Evolutionary conservation across 352 stramenopile genomes (phyloP).

Genomic region (Albugo candida): DNA sequence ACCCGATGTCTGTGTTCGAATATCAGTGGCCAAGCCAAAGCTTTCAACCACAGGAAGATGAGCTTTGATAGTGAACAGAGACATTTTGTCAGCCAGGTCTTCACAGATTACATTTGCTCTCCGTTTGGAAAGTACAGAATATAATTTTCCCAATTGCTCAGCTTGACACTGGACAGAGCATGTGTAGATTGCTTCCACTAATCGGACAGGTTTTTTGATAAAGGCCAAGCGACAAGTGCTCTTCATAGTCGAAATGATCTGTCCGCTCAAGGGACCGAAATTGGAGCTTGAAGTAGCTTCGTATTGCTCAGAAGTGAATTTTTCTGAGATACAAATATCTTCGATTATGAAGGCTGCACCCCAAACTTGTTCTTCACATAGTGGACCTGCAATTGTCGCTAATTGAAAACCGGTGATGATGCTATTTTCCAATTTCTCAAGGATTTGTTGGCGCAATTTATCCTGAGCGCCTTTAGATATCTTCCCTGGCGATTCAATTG

Average conservation of each 20-base stretch:
- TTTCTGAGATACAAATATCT: constrained; percentile 36
- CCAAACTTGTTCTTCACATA: constrained; percentile 83
- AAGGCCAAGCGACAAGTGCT: constrained; percentile 51
- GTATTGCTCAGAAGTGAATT: background rate
- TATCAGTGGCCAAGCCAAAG: constrained; percentile 83
- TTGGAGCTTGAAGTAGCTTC: constrained; percentile 6
- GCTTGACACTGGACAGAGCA: constrained; percentile 76
- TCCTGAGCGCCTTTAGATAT: background rate
- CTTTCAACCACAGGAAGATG: constrained; percentile 89
- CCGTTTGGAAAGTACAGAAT: constrained; percentile 85
- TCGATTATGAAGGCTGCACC: constrained; percentile 80
- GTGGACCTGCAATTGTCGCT: constrained; percentile 49
- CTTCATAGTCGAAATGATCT: constrained; percentile 68
- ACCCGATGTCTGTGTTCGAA: constrained; percentile 88
- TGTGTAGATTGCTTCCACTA: constrained; percentile 83
- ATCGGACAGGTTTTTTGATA: constrained; percentile 67
- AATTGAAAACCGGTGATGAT: constrained; percentile 74
- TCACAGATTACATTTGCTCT: constrained; percentile 80
- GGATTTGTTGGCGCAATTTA: constrained; percentile 3
- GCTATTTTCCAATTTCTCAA: constrained; percentile 57
- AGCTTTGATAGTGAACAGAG: constrained; percentile 87
- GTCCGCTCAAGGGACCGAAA: constrained; percentile 53
- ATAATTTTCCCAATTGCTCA: constrained; percentile 86
- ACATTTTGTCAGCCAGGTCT: constrained; percentile 82
- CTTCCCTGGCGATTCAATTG: background rate